Conservation (phyloP, 2,329 filamentous ascomycete species). For the Exophiala spinifera region DNA sequence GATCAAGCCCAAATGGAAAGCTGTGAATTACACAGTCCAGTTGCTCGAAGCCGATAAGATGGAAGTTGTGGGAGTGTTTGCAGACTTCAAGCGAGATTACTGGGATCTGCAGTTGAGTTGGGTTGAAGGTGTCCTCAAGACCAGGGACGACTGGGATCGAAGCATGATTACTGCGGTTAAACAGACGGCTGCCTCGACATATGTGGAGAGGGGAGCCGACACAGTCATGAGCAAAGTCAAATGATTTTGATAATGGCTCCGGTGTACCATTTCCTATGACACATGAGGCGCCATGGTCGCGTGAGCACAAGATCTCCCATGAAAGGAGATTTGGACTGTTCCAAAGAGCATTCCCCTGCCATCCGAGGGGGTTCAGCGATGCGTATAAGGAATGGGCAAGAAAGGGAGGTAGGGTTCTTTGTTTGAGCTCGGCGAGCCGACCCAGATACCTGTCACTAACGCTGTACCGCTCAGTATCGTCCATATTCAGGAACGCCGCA, state of each 20-base stretch:
- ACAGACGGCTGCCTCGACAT: slow-evolving; percentile 78
- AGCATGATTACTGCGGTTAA: slow-evolving; percentile 86
- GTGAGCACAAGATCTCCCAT: background rate
- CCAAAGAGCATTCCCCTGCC: no score
- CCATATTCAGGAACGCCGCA: no score
- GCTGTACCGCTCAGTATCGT: no score
- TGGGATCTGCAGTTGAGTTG: slow-evolving; percentile 94
- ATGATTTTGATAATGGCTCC: slow-evolving; percentile 38
- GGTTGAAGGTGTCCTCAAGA: slow-evolving; percentile 87
- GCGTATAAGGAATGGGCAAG: no score
- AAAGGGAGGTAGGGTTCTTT: no score
- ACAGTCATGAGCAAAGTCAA: slow-evolving; percentile 95
- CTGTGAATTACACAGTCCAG: slow-evolving; percentile 77
- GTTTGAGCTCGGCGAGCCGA: no score
- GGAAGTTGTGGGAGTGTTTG: slow-evolving; percentile 72
- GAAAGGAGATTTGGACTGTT: background rate
- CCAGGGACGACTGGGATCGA: slow-evolving; percentile 90
- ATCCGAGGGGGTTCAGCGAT: no score
- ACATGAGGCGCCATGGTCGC: background rate
- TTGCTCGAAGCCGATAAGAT: slow-evolving; percentile 73
- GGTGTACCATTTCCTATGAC: background rate
- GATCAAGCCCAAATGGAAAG: slow-evolving; percentile 90
- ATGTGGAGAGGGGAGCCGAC: slow-evolving; percentile 75
- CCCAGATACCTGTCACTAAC: no score
- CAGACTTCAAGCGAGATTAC: slow-evolving; percentile 77